Base-by-base conservation (phyloP, 352 stramenopile genomes). In the Globisporangium carolinianum region DNA sequence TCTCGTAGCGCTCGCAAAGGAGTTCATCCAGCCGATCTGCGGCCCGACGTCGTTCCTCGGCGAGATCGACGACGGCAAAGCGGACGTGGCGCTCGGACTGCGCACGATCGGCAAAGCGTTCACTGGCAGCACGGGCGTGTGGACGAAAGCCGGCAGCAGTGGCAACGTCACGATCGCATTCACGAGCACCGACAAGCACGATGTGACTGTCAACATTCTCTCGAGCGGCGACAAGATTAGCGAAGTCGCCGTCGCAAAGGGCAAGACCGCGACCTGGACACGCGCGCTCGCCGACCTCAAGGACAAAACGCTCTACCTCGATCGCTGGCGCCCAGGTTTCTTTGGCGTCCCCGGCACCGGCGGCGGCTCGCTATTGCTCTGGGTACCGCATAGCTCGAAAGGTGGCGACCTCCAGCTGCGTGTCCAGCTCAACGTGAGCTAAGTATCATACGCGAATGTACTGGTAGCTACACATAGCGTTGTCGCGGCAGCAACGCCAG, bases 261-360 rank as follows among this genome's bases (percentile, higher is more conserved):
- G 76, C 4, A 32, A 53, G 32, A 76, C 59, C 11, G 72, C 71
- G 1, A 55, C 42, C 18, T 86, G 75, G 73, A 71, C 63, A 4
- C 69, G 68, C 17, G 67, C 58, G 4, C 49, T 83, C 12, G 32
- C 49, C 0, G 61, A 67, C 24, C 43, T 89, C 47, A 61, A 70
- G 51, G 66, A 70, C 55, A 86, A 82, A 69, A 90, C 80, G 10
- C 18, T 88, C 47, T 90, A 87, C 67, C 32, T 88, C 53, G 77
- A 87, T 68, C 77, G 79, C 9, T 89, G 76, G 75, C 78, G 81
- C 10, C 63, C 75, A 4, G 73, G 72, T 8, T 71, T 86, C 53
- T 62, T 86, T 6, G 72, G 75, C 35, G 52, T 91, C 10, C 75
- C 79, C 1, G 72, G 75, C 24, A 84, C 71, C 11, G 72, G 71